Evolutionary conservation across 1,284 basidiomycete genomes (phyloP).

Genomic region (Ceratorhiza oryzae-sativae): DNA sequence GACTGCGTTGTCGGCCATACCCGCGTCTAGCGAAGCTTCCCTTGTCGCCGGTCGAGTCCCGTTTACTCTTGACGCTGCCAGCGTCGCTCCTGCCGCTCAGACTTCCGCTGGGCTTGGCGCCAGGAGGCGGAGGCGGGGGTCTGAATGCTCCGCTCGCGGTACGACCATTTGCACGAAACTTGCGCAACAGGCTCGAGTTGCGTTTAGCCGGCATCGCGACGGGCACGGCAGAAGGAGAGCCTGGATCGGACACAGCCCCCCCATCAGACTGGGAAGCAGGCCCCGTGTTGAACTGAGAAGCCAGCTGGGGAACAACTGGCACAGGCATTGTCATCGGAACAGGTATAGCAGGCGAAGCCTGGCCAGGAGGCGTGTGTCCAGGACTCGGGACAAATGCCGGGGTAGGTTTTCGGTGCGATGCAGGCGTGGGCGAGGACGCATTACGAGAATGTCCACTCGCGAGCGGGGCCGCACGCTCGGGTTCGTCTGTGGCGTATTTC

Average conservation of each 20-base stretch:
- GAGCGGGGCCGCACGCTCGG: not conserved
- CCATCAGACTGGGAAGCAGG: no score
- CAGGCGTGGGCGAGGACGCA: not conserved
- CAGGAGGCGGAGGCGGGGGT: constrained; percentile 28
- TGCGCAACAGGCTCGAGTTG: constrained; percentile 31
- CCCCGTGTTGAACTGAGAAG: not conserved
- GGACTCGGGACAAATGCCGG: not conserved
- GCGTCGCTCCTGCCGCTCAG: not conserved
- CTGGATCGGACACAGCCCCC: no score
- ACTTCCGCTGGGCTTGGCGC: not conserved
- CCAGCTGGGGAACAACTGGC: not conserved
- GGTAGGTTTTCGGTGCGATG: constrained; percentile 9
- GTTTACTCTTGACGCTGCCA: not conserved
- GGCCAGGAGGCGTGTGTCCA: not conserved
- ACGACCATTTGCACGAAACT: constrained; percentile 9
- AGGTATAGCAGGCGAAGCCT: not conserved
- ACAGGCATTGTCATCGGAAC: constrained; percentile 27
- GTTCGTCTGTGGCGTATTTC: constrained; percentile 24
- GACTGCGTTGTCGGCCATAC: not conserved
- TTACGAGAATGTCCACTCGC: constrained; percentile 3
- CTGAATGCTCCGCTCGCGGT: constrained; percentile 28
- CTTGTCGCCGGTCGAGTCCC: not conserved
- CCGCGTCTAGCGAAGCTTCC: not conserved
- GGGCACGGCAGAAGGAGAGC: not conserved
- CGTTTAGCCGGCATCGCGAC: constrained; percentile 26